These are phyloP conservation scores for Cyberlindnera euphorbiae DNA, from an alignment of 805 yeast genomes.

Conservation along the genomic window DNA sequence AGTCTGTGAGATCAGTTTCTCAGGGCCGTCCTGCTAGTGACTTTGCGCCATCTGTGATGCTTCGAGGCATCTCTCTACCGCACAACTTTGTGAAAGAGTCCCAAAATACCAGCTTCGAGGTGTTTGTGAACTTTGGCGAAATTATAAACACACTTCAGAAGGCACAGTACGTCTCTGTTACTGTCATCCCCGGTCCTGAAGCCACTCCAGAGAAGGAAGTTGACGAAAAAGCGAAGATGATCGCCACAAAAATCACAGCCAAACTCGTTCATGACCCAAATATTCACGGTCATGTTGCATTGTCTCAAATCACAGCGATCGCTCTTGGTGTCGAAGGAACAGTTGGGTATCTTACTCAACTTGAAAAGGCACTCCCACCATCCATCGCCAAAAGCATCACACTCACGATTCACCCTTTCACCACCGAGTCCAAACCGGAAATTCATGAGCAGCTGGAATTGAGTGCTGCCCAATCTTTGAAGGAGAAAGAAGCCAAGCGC, in stretches of 20 bases:
- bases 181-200: slow-evolving; percentile 50
- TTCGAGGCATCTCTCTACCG: slow-evolving; percentile 55
- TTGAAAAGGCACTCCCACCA: slow-evolving; percentile 40
- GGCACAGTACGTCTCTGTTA: slow-evolving; percentile 44
- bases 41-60: slow-evolving; percentile 34
- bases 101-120: slow-evolving; percentile 31
- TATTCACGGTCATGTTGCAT: slow-evolving; percentile 39
- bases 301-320: slow-evolving; percentile 49
- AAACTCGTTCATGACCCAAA: slow-evolving; percentile 36
- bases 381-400: slow-evolving; percentile 31
- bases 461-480: slow-evolving; percentile 17
- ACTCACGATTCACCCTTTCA: slow-evolving; percentile 51
- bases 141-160: slow-evolving; percentile 30
- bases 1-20: slow-evolving; percentile 22
- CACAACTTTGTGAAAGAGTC: slow-evolving; percentile 33
- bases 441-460: slow-evolving; percentile 26
- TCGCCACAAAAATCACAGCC: slow-evolving; percentile 39
- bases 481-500: slow-evolving; percentile 21
- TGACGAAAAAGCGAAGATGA: slow-evolving; percentile 9
- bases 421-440: slow-evolving; percentile 32
- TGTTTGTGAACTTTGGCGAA: slow-evolving; percentile 42
- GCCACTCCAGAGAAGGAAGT: slow-evolving; percentile 14
- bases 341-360: slow-evolving; percentile 49
- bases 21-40: slow-evolving; percentile 21
- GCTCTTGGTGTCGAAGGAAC: slow-evolving; percentile 49